Base-by-base conservation (phyloP, 306 rosid species). In the Castanea crenata region DNA sequence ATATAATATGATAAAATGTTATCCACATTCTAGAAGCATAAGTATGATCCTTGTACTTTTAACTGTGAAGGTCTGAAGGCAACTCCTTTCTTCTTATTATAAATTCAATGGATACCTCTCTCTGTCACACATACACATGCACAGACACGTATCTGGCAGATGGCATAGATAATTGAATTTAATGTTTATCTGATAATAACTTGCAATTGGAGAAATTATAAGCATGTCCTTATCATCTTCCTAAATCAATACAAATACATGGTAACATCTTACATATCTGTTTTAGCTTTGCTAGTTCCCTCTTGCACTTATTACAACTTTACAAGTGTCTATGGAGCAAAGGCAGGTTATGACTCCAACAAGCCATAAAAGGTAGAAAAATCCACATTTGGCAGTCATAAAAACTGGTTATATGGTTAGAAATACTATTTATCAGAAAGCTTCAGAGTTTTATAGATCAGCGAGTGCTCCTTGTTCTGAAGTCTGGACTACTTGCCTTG, bases 41-140 rank as follows among this genome's bases (percentile, higher is more conserved):
- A 64, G 70, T n/a, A 67, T 79, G 79, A 80, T 85, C 67, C 76
- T 73, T 74, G 13, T 78, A 67, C 82, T 82, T 73, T 73, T 79
- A 79, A 76, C 75, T 75, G 73, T 63, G 74, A 79, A 55, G 75
- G 78, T 79, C 71, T 70, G 84, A 64, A 64, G 44, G 76, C 55
- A 79, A 76, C 44, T 85, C 61, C 81, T 46, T 76, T 75, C 51
- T 41, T 46, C 78, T 69, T 69, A 57, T 38, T 64, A 71, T 73
- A 73, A 65, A 64, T 64, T 85, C 86, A 85, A 82, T 77, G 64
- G 59, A 34, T 44, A 32, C 9, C 9, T 55, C 27, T 71, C 87
- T 76, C 14, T 64, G 52, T 76, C 89, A 3, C 65, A 3, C 65
- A 7, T 20, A 3, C 65, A 58, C 64, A 20, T 21, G 11, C 65